Evolutionary conservation across 1,284 basidiomycete genomes (phyloP).

Genomic region (Leccinum angustisporum): DNA sequence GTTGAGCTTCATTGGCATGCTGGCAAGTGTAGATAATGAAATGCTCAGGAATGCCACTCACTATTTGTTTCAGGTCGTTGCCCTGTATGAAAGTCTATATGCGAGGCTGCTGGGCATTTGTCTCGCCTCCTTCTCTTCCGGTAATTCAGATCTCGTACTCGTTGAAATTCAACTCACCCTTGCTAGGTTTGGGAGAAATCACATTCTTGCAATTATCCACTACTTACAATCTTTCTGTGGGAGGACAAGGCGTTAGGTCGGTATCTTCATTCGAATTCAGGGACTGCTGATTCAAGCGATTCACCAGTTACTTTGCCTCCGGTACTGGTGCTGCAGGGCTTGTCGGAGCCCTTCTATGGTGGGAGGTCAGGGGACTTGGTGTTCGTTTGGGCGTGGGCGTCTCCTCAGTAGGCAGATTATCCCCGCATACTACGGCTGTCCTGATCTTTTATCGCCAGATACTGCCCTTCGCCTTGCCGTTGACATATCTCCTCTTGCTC

Average conservation of each 20-base stretch:
- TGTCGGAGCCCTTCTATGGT: slow-evolving; percentile 92
- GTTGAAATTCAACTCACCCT: slow-evolving; percentile 7
- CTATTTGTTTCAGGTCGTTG: slow-evolving; percentile 65
- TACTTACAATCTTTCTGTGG: slow-evolving; percentile 70
- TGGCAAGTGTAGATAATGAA: slow-evolving; percentile 50
- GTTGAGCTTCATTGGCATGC: slow-evolving; percentile 78
- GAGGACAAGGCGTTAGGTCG: slow-evolving; percentile 70
- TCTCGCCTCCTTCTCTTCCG: slow-evolving; percentile 88
- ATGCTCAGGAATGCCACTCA: not conserved
- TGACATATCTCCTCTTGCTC: slow-evolving; percentile 74
- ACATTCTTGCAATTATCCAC: slow-evolving; percentile 95
- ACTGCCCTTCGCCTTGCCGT: slow-evolving; percentile 73
- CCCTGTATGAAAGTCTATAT: slow-evolving; percentile 65
- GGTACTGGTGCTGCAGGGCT: slow-evolving; percentile 96
- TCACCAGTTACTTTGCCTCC: slow-evolving; percentile 76
- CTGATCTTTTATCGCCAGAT: slow-evolving; percentile 46
- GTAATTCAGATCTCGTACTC: slow-evolving; percentile 37
- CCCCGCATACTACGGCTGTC: not conserved
- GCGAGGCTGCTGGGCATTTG: slow-evolving; percentile 85
- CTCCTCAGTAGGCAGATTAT: slow-evolving; percentile 56
- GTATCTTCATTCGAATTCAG: slow-evolving; percentile 15
- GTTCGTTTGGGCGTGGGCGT: slow-evolving; percentile 82
- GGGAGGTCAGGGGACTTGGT: slow-evolving; percentile 86
- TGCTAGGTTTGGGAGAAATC: slow-evolving; percentile 82
- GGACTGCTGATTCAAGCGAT: not conserved